Evolutionary conservation across 208 protist species (phyloP).

Genomic region (Leishmania martiniquensis): DNA sequence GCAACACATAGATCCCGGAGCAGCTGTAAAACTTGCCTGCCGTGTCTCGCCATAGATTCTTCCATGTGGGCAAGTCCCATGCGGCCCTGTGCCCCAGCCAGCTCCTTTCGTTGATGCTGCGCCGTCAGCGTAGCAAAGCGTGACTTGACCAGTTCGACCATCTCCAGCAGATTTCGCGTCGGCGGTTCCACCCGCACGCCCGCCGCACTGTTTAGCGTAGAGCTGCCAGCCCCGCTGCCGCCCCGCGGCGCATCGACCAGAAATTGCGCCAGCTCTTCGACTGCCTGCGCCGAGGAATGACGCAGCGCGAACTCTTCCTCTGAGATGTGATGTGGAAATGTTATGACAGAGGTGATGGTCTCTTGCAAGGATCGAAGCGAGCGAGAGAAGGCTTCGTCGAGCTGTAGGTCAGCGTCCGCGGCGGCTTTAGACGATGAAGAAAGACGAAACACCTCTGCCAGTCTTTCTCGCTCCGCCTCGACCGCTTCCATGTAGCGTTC

Average conservation of each 20-base stretch:
- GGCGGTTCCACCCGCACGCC: conserved; percentile 58
- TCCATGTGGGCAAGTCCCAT: conserved; percentile 45
- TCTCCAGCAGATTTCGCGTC: conserved; percentile 57
- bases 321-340: conserved; percentile 36
- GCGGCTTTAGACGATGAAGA: not conserved
- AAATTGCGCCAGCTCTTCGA: conserved; percentile 80
- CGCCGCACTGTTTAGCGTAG: conserved; percentile 5
- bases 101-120: conserved; percentile 59
- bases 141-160: conserved; percentile 60
- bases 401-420: conserved; percentile 6
- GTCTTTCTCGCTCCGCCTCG: conserved; percentile 12
- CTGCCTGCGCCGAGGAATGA: conserved; percentile 25
- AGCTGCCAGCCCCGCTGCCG: conserved; percentile 10
- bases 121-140: conserved; percentile 53
- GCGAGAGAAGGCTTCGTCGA: conserved; percentile 22
- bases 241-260: conserved; percentile 29
- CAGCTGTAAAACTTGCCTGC: conserved; percentile 44
- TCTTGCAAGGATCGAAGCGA: conserved; percentile 28
- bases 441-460: conserved; percentile 21
- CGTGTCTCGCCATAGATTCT: conserved; percentile 40
- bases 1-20: conserved; percentile 39
- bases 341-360: conserved; percentile 37
- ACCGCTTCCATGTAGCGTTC: conserved; percentile 37
- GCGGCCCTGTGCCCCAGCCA: conserved; percentile 48
- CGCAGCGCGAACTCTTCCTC: conserved; percentile 32